Evolutionary conservation across 176 grass and related monocot species (phyloP), one percentile per base, ranked within the genome.

Genomic region (Hyparrhenia diplandra): DNA sequence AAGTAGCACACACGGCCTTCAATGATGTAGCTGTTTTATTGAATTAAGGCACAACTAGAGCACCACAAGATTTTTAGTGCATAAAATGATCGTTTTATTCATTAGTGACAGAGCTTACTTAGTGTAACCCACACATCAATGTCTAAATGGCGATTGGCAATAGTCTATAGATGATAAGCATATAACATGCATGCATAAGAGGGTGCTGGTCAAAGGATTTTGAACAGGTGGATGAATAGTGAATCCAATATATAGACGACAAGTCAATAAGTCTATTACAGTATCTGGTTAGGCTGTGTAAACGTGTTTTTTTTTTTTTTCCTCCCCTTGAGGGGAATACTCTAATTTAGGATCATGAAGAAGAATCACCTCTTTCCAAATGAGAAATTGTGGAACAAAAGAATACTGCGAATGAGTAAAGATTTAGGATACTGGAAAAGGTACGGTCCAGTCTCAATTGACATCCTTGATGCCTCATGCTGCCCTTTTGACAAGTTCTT

Each of bases 1-100:
- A 97, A 76, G 87, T 97, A 97, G 57, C 94, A 94, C 42, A 97
- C 92, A 75, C 77, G 89, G 29, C 87, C 83, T 69, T 97, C 94
- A 67, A 97, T 94, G 66, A 92, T 97, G 57, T 97, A 97, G 58
- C 94, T 97, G 75, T 81, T 46, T 67, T 62, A 12, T 31, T 73
- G 36, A 84, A 83, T 88, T 39, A 84, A 88, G 86, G 80, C 36
- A 59, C 32, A 77, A 78, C 72, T 71, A 42, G 20, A 54, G 13
- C 2, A 46, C 5, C 60, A 80, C 18, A 62, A 80, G 27, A n/a
- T 73, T 42, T 78, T 73, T 21, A 46, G 2, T 39, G 59, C 62
- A 13, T 11, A 69, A 47, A 29, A 61, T 11, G 40, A 75, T 69
- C 37, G 27, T 80, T 29, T 62, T 62, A 34, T 35, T 51, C 31